Conservation (phyloP, 2,329 filamentous ascomycete species). For the Penicillium verrucosum region DNA sequence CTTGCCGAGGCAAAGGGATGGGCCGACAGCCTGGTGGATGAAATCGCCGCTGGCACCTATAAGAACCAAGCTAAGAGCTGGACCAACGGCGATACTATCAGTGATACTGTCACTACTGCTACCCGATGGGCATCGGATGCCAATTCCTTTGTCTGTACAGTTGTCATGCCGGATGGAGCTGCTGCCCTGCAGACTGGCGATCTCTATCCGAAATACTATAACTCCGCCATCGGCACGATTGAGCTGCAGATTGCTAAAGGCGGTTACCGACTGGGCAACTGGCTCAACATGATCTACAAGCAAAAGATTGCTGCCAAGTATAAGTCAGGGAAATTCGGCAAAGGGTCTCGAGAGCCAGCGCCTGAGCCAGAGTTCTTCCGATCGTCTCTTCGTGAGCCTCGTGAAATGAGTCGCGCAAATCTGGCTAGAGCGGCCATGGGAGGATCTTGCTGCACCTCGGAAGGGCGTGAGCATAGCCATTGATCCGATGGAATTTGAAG, state of each 20-base stretch:
- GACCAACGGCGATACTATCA: constrained; percentile 57
- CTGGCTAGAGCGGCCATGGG: constrained; percentile 23
- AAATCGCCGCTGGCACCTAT: constrained; percentile 42
- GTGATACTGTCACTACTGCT: constrained; percentile 54
- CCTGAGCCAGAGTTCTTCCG: constrained; percentile 5
- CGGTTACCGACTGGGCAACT: constrained; percentile 65
- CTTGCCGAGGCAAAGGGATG: constrained; percentile 30
- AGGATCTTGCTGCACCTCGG: constrained; percentile 16
- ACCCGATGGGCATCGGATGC: constrained; percentile 64
- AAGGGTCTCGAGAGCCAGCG: not conserved
- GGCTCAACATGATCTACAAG: constrained; percentile 21
- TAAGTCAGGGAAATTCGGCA: not conserved
- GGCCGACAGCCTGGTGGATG: constrained; percentile 20
- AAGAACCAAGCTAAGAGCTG: constrained; percentile 50
- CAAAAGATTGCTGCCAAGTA: constrained; percentile 15
- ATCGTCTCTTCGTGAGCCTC: constrained; percentile 9
- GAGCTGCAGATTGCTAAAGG: constrained; percentile 66
- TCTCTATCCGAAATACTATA: constrained; percentile 61
- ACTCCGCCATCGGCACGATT: constrained; percentile 50
- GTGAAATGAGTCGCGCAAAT: constrained; percentile 16
- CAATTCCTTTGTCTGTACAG: constrained; percentile 63
- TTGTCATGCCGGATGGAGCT: constrained; percentile 62
- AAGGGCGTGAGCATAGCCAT: constrained; percentile 11
- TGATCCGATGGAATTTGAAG: not conserved
- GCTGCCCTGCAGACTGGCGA: constrained; percentile 55